A percentile compares a stretch with the other conserved stretches of the same genome.
These are phyloP conservation scores for Entomortierella beljakovae DNA, from an alignment of 192 early-diverging fungal species.

Conservation along the genomic window DNA sequence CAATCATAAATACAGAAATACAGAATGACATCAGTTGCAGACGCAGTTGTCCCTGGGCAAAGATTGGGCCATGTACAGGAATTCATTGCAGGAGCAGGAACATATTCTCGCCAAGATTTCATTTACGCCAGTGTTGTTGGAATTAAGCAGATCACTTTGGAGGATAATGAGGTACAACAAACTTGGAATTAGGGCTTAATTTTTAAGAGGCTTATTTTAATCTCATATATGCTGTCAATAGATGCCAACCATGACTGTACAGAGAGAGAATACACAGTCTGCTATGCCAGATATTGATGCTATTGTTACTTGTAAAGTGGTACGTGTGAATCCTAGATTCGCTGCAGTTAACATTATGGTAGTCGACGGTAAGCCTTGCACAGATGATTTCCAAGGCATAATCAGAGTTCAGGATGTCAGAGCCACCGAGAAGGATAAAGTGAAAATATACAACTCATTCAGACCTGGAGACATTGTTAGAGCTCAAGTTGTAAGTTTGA, in stretches of 20 bases:
- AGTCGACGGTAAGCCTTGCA: constrained; percentile 80
- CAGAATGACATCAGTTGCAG: constrained; percentile 43
- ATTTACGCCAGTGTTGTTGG: constrained; percentile 76
- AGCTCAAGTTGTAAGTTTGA: constrained; percentile 67
- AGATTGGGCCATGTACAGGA: constrained; percentile 78
- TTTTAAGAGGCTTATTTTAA: background rate
- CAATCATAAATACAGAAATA: constrained; percentile 1
- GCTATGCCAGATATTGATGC: constrained; percentile 82
- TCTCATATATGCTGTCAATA: constrained; percentile 22
- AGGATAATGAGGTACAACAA: constrained; percentile 31
- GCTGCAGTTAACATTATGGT: constrained; percentile 94
- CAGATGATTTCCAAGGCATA: constrained; percentile 91
- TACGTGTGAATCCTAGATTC: constrained; percentile 88
- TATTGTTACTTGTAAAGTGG: constrained; percentile 84
- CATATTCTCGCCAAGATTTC: constrained; percentile 75
- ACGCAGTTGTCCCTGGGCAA: constrained; percentile 80
- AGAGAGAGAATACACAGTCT: constrained; percentile 72
- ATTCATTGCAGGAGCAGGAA: constrained; percentile 74
- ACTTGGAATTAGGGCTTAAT: too few species aligned
- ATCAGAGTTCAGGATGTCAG: constrained; percentile 95
- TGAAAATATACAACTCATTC: constrained; percentile 91
- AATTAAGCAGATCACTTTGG: constrained; percentile 39
- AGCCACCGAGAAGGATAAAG: constrained; percentile 94
- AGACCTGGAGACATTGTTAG: constrained; percentile 94
- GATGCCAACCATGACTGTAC: constrained; percentile 66